Percentiles rank a stretch among this genome's conserved stretches.
These are phyloP conservation scores for Clonostachys rosea DNA, from an alignment of 2,329 filamentous ascomycete species.

Conservation along the genomic window DNA sequence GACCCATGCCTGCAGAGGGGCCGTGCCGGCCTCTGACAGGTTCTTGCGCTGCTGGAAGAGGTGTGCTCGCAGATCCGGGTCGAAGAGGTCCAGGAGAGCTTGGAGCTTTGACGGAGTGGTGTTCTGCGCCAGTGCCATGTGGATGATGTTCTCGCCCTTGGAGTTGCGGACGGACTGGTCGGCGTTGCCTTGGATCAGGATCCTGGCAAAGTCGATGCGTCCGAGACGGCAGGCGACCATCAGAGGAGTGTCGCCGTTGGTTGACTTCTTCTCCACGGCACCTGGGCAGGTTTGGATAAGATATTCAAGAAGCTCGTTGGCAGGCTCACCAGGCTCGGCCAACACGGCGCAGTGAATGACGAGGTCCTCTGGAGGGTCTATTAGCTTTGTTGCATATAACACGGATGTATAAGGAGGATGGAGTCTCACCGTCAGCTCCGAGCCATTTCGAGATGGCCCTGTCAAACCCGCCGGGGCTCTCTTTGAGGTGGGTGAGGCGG, in stretches of 20 bases:
- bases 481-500: conserved; percentile 55
- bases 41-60: conserved; percentile 56
- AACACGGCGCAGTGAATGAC: conserved; percentile 64
- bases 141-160: conserved; percentile 63
- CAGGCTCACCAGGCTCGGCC: conserved; percentile 28
- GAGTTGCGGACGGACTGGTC: conserved; percentile 62
- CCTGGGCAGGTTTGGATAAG: conserved; percentile 58
- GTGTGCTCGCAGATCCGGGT: conserved; percentile 47
- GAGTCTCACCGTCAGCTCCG: conserved; percentile 47
- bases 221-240: conserved; percentile 58
- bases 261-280: conserved; percentile 57
- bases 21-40: conserved; percentile 45
- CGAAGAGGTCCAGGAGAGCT: conserved; percentile 52
- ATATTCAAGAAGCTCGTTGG: conserved; percentile 57
- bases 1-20: conserved; percentile 62
- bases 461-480: conserved; percentile 59
- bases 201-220: conserved; percentile 47
- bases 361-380: conserved; percentile 42
- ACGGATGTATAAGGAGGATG: conserved; percentile 1
- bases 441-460: conserved; percentile 60
- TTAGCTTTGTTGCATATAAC: conserved; percentile 9
- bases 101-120: conserved; percentile 29
- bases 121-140: conserved; percentile 39
- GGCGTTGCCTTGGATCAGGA: conserved; percentile 63
- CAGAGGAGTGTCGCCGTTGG: conserved; percentile 60